Conservation (phyloP, 2,329 filamentous ascomycete genomes). For the Alternaria ethzedia region DNA sequence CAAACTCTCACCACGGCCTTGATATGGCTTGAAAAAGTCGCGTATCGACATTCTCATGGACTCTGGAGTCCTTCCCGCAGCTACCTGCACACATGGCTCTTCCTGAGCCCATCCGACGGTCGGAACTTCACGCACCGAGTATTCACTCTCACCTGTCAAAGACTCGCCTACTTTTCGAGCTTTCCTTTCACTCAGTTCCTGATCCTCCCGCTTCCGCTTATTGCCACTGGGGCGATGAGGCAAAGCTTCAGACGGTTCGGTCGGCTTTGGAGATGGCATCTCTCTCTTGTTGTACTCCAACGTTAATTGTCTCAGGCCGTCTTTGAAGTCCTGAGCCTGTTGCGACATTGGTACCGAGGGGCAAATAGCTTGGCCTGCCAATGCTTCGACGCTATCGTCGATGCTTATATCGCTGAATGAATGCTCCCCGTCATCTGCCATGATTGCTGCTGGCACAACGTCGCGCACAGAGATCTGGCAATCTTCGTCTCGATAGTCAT, state of each 20-base stretch:
- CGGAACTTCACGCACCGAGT: neutral
- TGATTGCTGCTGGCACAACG: neutral
- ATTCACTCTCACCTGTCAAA: neutral
- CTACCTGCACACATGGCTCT: neutral
- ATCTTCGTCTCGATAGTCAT: neutral
- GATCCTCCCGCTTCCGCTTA: neutral
- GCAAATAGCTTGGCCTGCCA: fast-evolving
- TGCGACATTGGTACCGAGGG: neutral
- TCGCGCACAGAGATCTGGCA: fast-evolving
- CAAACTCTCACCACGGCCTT: neutral
- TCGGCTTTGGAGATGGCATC: neutral
- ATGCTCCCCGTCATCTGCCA: neutral
- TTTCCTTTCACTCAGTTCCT: neutral
- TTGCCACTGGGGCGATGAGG: neutral
- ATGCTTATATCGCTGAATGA: neutral
- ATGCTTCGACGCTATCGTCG: neutral
- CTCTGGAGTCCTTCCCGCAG: neutral
- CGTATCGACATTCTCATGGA: neutral
- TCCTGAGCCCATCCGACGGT: neutral
- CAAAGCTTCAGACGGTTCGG: neutral
- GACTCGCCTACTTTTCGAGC: neutral
- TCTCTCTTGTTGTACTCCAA: neutral
- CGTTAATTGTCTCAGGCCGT: neutral
- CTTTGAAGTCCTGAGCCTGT: neutral
- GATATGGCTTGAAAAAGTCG: neutral